phyloP scores from a whole-genome alignment of 768 basidiomycete species.

The Tricholomella constricta region DNA sequence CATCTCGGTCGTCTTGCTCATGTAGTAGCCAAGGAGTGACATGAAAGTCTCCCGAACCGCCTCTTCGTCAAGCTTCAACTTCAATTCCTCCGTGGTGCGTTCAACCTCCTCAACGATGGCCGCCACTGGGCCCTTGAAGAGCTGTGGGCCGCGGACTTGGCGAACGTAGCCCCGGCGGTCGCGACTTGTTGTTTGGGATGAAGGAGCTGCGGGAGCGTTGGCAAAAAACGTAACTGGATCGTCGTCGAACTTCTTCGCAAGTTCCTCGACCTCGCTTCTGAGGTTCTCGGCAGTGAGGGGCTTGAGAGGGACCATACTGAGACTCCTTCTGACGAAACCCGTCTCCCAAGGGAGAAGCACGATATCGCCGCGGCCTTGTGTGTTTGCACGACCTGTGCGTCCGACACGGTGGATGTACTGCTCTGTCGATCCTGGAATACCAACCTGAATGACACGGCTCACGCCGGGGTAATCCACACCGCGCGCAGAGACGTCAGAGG shows the following conservation, averaged over 20 bases:
- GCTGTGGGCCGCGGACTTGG: constrained; percentile 3
- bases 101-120: constrained; percentile 30
- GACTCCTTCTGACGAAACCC: constrained; percentile 61
- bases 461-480: constrained; percentile 90
- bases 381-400: constrained; percentile 74
- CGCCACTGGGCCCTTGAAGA: constrained; percentile 18
- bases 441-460: constrained; percentile 89
- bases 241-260: constrained; percentile 52
- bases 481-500: constrained; percentile 87
- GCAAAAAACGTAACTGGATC: constrained; percentile 38
- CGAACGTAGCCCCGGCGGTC: not conserved
- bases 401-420: constrained; percentile 88
- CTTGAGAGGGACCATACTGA: constrained; percentile 72
- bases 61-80: constrained; percentile 43
- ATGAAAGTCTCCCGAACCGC: constrained; percentile 63
- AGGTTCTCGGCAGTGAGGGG: constrained; percentile 53
- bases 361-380: constrained; percentile 72
- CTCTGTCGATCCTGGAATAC: constrained; percentile 67
- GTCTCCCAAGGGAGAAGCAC: constrained; percentile 81
- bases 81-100: constrained; percentile 30
- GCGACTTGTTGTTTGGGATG: not conserved
- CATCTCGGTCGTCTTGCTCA: constrained; percentile 50
- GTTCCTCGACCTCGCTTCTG: constrained; percentile 40
- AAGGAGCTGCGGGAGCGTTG: not conserved
- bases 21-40: constrained; percentile 74